phyloP scores from a whole-genome alignment of 306 rosid species.

The Potentilla sterilis region DNA sequence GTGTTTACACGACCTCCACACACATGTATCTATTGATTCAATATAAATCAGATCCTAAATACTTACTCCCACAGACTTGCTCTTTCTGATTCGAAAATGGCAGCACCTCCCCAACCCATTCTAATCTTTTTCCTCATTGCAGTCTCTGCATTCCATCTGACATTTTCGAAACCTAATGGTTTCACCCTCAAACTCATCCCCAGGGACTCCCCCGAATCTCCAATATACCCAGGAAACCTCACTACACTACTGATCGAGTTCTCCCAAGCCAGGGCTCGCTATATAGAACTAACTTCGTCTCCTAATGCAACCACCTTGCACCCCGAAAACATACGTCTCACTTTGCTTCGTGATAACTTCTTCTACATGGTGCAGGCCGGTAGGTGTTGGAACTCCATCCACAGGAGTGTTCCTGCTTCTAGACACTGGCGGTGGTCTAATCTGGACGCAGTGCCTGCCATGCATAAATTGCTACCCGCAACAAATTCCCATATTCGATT shows the following conservation, averaged over 20 bases:
- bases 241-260: neutral
- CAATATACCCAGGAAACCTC: conserved; percentile 25
- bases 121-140: neutral
- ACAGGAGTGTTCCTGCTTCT: neutral
- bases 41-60: neutral
- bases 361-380: neutral
- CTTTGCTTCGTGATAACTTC: neutral
- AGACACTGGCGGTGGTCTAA: conserved; percentile 21
- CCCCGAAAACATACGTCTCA: neutral
- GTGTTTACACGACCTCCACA: neutral
- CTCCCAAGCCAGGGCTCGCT: neutral
- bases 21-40: neutral
- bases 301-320: neutral
- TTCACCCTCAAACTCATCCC: conserved; percentile 25
- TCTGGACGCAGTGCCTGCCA: conserved; percentile 30
- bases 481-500: neutral
- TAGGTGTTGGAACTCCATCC: neutral
- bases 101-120: neutral
- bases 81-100: neutral
- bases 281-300: neutral
- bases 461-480: conserved; percentile 16
- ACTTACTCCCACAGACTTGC: neutral
- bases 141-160: neutral
- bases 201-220: conserved; percentile 19
- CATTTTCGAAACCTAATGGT: conserved; percentile 8